phyloP scores from a whole-genome alignment of 108 stramenopile genomes.

The Cylindrotheca closterium region DNA sequence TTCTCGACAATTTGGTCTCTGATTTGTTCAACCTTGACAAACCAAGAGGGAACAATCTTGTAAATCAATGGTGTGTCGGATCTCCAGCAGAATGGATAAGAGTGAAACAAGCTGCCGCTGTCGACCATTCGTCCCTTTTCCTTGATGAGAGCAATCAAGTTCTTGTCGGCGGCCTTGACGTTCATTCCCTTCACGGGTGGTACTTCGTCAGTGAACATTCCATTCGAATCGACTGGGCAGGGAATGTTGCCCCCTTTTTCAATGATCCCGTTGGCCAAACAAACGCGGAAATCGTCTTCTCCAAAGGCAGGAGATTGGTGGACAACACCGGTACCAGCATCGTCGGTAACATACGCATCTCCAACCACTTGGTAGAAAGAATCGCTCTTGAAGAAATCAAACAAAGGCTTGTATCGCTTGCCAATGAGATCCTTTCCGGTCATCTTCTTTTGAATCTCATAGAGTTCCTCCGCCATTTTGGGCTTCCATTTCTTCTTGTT shows the following conservation, averaged over 20 bases:
- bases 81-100: constrained; percentile 99
- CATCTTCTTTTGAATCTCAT: constrained; percentile 68
- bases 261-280: constrained; percentile 92
- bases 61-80: constrained; percentile 99
- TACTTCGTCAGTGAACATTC: constrained; percentile 90
- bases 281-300: constrained; percentile 99
- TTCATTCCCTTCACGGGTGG: constrained; percentile 82
- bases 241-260: constrained; percentile 90
- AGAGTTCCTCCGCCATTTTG: constrained; percentile 82
- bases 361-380: constrained; percentile 82
- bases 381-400: constrained; percentile 82
- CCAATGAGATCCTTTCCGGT: constrained; percentile 91
- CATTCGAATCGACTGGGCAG: constrained; percentile 95
- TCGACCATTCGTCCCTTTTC: constrained; percentile 86
- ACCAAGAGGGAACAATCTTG: constrained; percentile 99
- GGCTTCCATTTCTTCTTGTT: constrained; percentile 96
- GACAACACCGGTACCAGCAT: constrained; percentile 99
- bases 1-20: constrained; percentile 92
- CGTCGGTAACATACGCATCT: constrained; percentile 97
- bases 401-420: constrained; percentile 89
- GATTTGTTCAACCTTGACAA: constrained; percentile 96
- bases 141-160: constrained; percentile 84
- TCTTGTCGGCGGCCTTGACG: constrained; percentile 97
- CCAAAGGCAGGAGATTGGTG: constrained; percentile 99
- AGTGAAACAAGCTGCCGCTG: constrained; percentile 92